Base-by-base conservation (phyloP, 495 filamentous ascomycete genomes). In the Aspergillus bertholletiae region DNA sequence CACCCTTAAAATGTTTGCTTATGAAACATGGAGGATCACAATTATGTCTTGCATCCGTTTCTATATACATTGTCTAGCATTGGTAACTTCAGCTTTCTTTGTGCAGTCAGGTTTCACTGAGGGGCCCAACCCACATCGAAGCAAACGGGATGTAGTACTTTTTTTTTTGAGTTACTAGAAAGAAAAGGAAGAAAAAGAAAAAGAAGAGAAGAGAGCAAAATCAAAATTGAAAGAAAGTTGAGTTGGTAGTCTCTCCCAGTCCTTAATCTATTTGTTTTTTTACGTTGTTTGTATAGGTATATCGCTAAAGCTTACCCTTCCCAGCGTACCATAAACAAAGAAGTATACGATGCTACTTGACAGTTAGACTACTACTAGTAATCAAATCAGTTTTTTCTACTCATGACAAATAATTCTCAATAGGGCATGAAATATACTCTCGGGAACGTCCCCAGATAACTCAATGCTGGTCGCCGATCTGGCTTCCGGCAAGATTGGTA, bases 31-130 rank as follows among this genome's bases (percentile, higher is more conserved):
- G n/a, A 49, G 46, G 39, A 43, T 22, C 39, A 7, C 39, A 43
- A 43, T 22, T 34, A 49, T 49, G 46, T 20, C 46, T 49, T 34
- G 46, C 46, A 22, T 20, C 26, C 20, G 46, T 34, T 49, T 35
- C 28, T 22, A 49, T 49, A n/a, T 34, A 34, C 44, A 30, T 30
- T 41, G 35, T 24, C 49, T 12, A 23, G 21, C 21, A n/a, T 35
- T 17, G n/a, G 37, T 20, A n/a, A 12, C 30, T 8, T 26, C 8
- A 2, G 27, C 4, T 22, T 49, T 26, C 46, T 35, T 28, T 47
- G 28, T 49, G 28, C 18, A 22, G 46, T 35, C n/a, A 49, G 46
- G 46, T 49, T 49, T 49, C 46, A 49, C 18, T 23, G 35, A 15
- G 28, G 30, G 46, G 46, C 4, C 46, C 18, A 47, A 47, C 45